Percentiles rank a stretch among this genome's conserved stretches.
These are phyloP conservation scores for Cutaneotrichosporon arboriforme DNA, from an alignment of 1,284 basidiomycete species.

Conservation along the genomic window DNA sequence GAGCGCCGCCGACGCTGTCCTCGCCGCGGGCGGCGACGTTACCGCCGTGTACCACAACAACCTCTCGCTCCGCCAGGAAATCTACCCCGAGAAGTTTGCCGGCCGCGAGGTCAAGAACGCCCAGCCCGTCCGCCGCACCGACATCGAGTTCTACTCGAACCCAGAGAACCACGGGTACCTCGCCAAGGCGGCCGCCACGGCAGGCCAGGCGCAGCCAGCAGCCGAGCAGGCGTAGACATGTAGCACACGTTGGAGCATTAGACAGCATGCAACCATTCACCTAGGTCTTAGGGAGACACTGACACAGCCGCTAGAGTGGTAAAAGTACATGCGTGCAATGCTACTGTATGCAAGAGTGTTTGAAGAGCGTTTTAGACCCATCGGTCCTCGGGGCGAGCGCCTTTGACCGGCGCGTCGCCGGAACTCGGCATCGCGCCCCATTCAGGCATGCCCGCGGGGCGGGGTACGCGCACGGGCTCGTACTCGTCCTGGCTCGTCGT, in stretches of 20 bases:
- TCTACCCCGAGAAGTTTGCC: slow-evolving; percentile 54
- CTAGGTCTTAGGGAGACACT: too few relatives aligned
- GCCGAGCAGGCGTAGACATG: too few relatives aligned
- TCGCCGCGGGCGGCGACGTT: slow-evolving; percentile 73
- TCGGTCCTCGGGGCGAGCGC: slow-evolving; percentile 37
- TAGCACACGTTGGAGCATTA: too few relatives aligned
- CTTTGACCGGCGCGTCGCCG: slow-evolving; percentile 42
- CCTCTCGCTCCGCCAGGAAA: slow-evolving; percentile 71
- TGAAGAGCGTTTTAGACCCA: slow-evolving; percentile 34
- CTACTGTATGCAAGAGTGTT: not conserved
- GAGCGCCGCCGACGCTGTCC: slow-evolving; percentile 77
- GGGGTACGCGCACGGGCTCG: slow-evolving; percentile 77
- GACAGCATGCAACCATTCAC: too few relatives aligned
- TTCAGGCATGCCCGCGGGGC: slow-evolving; percentile 76
- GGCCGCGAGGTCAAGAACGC: slow-evolving; percentile 63
- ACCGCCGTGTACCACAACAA: slow-evolving; percentile 90
- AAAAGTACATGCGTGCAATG: slow-evolving; percentile 5
- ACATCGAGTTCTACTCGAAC: slow-evolving; percentile 58
- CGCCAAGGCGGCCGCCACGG: slow-evolving; percentile 19
- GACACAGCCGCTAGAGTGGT: not conserved
- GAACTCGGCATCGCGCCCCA: slow-evolving; percentile 74
- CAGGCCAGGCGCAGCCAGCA: too few relatives aligned
- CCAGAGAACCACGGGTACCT: slow-evolving; percentile 47
- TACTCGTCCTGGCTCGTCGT: slow-evolving; percentile 58
- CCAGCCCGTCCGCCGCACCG: slow-evolving; percentile 72